Conservation (phyloP, 78 protist species). For the Paratrimastix pyriformis region DNA sequence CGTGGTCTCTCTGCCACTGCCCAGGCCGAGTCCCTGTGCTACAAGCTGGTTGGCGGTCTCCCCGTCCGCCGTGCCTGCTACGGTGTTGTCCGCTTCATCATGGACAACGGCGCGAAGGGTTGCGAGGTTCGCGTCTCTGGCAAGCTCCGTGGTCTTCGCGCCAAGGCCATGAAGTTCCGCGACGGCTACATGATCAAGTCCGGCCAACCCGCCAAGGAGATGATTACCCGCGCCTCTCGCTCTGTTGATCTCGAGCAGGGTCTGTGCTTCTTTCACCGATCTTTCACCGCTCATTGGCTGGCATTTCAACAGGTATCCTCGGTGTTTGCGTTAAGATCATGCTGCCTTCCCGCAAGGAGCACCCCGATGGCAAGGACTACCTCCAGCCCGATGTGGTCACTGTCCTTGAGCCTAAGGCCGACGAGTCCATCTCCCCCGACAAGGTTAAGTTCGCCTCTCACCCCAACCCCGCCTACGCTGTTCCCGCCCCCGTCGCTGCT, state of each 20-base stretch:
- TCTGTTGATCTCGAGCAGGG: conserved; percentile 90
- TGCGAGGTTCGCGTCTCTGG: conserved; percentile 95
- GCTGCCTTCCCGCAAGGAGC: conserved; percentile 73
- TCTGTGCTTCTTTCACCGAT: background rate
- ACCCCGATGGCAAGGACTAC: conserved; percentile 54
- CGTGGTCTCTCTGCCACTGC: conserved; percentile 97
- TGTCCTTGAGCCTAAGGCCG: conserved; percentile 81
- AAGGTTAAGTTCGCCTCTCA: background rate
- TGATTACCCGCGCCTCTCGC: conserved; percentile 82
- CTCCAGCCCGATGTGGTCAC: conserved; percentile 73
- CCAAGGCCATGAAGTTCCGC: conserved; percentile 96
- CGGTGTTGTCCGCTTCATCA: conserved; percentile 90
- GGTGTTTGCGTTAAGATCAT: conserved; percentile 96
- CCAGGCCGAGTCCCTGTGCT: conserved; percentile 95
- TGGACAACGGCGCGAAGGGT: conserved; percentile 97
- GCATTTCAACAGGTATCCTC: conserved; percentile 54
- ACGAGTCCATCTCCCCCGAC: background rate
- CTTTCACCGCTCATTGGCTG: background rate
- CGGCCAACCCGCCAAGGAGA: conserved; percentile 71
- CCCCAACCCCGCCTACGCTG: background rate
- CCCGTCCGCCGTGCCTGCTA: conserved; percentile 96
- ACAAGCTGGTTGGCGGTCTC: conserved; percentile 89
- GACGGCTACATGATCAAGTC: conserved; percentile 98
- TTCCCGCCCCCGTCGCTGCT: background rate
- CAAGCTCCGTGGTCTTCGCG: conserved; percentile 92